Evolutionary conservation across 78 protist genomes (phyloP), one percentile per base, ranked within the genome.

Genomic region (Cavenderia fasciculata): DNA sequence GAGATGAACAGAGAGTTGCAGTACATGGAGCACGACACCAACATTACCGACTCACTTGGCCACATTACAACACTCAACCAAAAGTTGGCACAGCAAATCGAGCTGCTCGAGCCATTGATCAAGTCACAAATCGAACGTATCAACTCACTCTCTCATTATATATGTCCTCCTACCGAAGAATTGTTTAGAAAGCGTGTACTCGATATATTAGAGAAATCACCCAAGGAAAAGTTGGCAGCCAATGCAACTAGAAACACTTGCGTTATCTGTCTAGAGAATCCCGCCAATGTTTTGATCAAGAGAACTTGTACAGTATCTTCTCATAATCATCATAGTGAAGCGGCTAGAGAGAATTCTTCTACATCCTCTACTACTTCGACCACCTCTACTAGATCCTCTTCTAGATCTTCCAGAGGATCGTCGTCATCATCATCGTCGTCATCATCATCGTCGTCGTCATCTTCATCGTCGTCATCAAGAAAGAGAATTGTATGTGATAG

Each of bases 101-200:
- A 14, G 7, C 61, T 23, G 27, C 29, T 79, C 1, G 88, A 66
- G 19, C 88, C 76, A 38, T 52, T 52, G n/a, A 69, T 79, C 14
- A 66, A 56, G 61, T 6, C 38, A n/a, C 88, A 79, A 40, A 36
- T 49, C 1, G 63, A 65, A 7, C 23, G 44, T 34, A 65, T 79
- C 23, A 79, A 49, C 11, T 49, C 8, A 40, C 68, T 79, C 11
- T 49, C 88, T 7, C 76, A 79, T 19, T 72, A 79, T 66, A 19
- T 79, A 16, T n/a, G 44, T 41, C 88, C 88, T 16, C 88, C 88
- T 10, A 79, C 88, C 10, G 88, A 79, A 51, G 88, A 79, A 18
- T 63, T 65, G 10, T 79, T 79, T 66, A 66, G 68, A 27, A 31
- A 47, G 11, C 29, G 49, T 6, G 76, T 44, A 2, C 38, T 51